These are phyloP conservation scores for Flueggea neowawraea DNA, from an alignment of 441 rosid species.

Conservation along the genomic window DNA sequence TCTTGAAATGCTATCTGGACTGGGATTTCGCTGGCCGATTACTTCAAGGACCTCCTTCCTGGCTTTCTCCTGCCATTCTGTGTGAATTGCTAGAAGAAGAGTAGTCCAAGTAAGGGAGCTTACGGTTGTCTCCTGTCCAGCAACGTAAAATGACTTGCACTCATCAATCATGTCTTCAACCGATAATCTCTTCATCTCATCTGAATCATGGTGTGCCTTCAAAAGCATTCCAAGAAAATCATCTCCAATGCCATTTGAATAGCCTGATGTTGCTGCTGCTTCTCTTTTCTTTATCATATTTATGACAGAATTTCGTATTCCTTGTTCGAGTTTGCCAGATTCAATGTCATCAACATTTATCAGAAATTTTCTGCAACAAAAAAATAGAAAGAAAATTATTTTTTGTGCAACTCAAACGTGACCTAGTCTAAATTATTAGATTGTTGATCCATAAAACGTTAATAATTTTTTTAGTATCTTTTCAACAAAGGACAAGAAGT, in stretches of 20 bases:
- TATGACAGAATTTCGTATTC: slow-evolving; percentile 25
- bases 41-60: slow-evolving; percentile 27
- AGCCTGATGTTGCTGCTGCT: slow-evolving; percentile 17
- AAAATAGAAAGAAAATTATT: too few relatives aligned
- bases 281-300: slow-evolving; percentile 40
- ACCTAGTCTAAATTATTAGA: too few relatives aligned
- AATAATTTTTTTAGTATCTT: too few relatives aligned
- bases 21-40: slow-evolving; percentile 27
- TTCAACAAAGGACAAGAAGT: neutral
- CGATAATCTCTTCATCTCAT: slow-evolving; percentile 21
- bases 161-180: slow-evolving; percentile 32
- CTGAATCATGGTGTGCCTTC: slow-evolving; percentile 21
- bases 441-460: too few relatives aligned
- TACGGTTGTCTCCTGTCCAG: slow-evolving; percentile 43
- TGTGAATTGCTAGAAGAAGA: slow-evolving; percentile 28
- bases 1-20: slow-evolving; percentile 22
- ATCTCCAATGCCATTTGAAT: slow-evolving; percentile 21
- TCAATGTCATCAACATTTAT: slow-evolving; percentile 37
- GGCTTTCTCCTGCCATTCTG: slow-evolving; percentile 41
- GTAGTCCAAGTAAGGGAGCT: slow-evolving; percentile 28
- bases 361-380: slow-evolving; percentile 22
- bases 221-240: slow-evolving; percentile 44
- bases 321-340: slow-evolving; percentile 32
- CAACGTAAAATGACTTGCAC: slow-evolving; percentile 42
- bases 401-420: too few relatives aligned